Percentiles rank a stretch among this genome's conserved stretches.
These are phyloP conservation scores for Ceratocystis diversiconidia DNA, from an alignment of 2,329 filamentous ascomycete species.

Conservation along the genomic window DNA sequence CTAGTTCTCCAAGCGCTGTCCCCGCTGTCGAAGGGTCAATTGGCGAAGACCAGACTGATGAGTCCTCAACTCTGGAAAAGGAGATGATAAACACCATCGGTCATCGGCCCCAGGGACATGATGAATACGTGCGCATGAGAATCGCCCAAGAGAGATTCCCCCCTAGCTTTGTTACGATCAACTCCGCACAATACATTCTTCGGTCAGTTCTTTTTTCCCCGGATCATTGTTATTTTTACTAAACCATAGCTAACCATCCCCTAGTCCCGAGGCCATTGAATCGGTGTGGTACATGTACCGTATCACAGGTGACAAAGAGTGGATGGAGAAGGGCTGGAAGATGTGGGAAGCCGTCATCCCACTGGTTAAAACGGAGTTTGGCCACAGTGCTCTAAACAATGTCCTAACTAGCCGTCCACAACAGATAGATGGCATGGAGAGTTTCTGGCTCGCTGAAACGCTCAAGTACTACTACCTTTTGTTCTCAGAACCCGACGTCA, in stretches of 20 bases:
- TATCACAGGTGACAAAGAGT: constrained; percentile 61
- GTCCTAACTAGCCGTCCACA: constrained; percentile 35
- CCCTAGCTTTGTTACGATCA: constrained; percentile 36
- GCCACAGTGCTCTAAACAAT: constrained; percentile 55
- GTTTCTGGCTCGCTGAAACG: constrained; percentile 83
- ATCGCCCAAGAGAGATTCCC: constrained; percentile 34
- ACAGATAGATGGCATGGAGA: constrained; percentile 58
- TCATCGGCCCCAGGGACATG: constrained; percentile 34
- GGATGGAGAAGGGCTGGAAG: constrained; percentile 71
- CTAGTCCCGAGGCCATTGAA: constrained; percentile 71
- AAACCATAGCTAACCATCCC: neutral
- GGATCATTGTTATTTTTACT: neutral
- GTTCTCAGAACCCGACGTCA: constrained; percentile 51
- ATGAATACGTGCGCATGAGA: constrained; percentile 36
- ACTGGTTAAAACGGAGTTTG: constrained; percentile 50
- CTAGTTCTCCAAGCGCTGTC: neutral
- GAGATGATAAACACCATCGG: constrained; percentile 15
- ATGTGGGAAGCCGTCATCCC: constrained; percentile 66
- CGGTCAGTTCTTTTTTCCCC: constrained; percentile 32
- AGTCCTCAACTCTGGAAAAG: neutral
- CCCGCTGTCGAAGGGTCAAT: neutral
- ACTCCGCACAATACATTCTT: constrained; percentile 41
- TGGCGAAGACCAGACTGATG: neutral
- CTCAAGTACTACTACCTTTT: constrained; percentile 85
- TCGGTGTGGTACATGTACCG: constrained; percentile 84